Evolutionary conservation across 176 grass and related monocot genomes (phyloP).

Genomic region (Sorghum bicolor): DNA sequence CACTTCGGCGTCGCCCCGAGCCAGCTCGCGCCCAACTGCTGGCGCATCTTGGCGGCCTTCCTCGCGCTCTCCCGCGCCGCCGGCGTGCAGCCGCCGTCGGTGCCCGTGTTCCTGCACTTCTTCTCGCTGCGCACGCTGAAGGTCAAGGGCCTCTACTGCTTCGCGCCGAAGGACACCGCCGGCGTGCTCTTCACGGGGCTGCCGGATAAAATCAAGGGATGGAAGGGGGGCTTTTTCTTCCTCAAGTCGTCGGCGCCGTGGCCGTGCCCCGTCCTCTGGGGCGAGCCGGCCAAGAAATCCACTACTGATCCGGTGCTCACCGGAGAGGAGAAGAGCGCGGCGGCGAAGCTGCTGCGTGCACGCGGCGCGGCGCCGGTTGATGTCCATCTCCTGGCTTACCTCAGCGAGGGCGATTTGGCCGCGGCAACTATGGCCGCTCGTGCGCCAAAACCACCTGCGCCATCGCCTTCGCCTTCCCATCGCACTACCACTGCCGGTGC

Average conservation of each 20-base stretch:
- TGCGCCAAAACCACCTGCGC: neutral
- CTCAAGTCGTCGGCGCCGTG: conserved; percentile 5
- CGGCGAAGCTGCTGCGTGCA: neutral
- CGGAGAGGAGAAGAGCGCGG: neutral
- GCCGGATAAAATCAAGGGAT: neutral
- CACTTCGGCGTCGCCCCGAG: conserved; percentile 20
- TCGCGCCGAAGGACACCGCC: neutral
- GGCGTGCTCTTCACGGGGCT: neutral
- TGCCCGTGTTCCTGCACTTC: conserved; percentile 6
- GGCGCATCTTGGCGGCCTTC: conserved; percentile 27
- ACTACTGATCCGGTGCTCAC: neutral
- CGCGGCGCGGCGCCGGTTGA: neutral
- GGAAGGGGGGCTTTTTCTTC: conserved; percentile 15
- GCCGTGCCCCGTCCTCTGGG: conserved; percentile 21
- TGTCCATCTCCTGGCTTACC: neutral
- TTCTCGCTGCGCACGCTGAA: neutral
- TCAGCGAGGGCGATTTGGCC: neutral
- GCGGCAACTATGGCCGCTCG: neutral
- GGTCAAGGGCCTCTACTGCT: neutral
- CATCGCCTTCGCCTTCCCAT: no score
- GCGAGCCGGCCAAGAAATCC: neutral
- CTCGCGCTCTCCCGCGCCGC: neutral
- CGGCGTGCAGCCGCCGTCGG: neutral
- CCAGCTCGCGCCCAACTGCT: conserved; percentile 29
- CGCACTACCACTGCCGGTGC: neutral